Conservation (phyloP, 2,329 filamentous ascomycete species). For the Coniochaeta pulveracea region DNA sequence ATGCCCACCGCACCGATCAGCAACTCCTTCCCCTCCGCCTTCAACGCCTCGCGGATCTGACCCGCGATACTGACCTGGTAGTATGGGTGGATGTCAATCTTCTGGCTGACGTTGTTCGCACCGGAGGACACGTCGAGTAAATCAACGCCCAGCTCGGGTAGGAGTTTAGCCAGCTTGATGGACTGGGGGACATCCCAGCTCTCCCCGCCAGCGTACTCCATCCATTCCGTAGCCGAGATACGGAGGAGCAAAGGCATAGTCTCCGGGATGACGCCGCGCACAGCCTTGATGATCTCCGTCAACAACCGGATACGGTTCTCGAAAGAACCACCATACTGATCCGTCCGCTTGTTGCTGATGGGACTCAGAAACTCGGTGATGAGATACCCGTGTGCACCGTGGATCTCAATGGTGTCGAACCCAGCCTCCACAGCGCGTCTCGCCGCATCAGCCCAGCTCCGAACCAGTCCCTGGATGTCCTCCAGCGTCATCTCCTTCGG, state of each 20-base stretch:
- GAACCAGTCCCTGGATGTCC: conserved; percentile 57
- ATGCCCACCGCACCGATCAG: conserved; percentile 64
- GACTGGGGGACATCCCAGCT: conserved; percentile 62
- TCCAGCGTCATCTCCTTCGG: conserved; percentile 58
- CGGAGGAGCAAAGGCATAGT: conserved; percentile 46
- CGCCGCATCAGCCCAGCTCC: conserved; percentile 46
- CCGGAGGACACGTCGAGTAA: conserved; percentile 73
- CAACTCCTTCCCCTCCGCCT: conserved; percentile 35
- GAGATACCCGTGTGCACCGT: conserved; percentile 56
- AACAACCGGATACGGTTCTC: conserved; percentile 55
- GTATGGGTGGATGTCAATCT: conserved; percentile 48
- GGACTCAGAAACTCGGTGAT: conserved; percentile 54
- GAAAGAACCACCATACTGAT: conserved; percentile 54
- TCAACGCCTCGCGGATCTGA: conserved; percentile 56
- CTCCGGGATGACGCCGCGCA: conserved; percentile 39
- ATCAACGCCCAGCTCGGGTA: conserved; percentile 67
- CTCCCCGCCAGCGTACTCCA: conserved; percentile 32
- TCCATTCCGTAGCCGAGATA: conserved; percentile 53
- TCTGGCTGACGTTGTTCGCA: conserved; percentile 53
- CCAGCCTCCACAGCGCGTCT: conserved; percentile 55
- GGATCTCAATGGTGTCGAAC: conserved; percentile 64
- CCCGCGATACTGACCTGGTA: conserved; percentile 69
- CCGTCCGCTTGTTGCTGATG: conserved; percentile 47
- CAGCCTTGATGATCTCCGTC: conserved; percentile 37
- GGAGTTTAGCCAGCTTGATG: conserved; percentile 53